Base-by-base conservation (phyloP, 768 basidiomycete species). In the Trametes cubensis region DNA sequence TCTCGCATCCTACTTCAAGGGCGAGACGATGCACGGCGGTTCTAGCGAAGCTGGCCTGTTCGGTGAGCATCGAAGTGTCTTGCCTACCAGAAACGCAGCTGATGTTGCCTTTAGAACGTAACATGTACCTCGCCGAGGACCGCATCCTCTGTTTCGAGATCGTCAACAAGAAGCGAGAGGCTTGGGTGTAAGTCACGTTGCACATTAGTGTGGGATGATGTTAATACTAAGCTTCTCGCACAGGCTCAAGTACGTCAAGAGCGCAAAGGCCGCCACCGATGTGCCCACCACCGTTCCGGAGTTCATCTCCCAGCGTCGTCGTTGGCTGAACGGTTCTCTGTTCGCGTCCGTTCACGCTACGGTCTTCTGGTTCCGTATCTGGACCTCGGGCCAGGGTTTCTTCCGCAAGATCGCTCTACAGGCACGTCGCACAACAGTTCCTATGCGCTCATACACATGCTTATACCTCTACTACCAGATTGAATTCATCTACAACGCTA, bases 311-410 rank as follows among this genome's bases (percentile, higher is more conserved):
- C 95, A 98, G 71, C 88, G 94, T 72, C 88, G 94, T 69, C 84
- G 94, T 69, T 95, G 88, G 89, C 74, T 91, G 58, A 90, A 91
- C 69, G 95, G 95, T 42, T 95, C 93, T 3, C 80, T 97, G 21
- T 97, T 97, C 70, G 95, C 94, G 15, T 93, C 91, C 1, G 86
- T 96, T 55, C 96, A 98, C 71, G 92, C 95, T 0, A 90, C 95
- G 0, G 83, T 93, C 20, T 95, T 95, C 77, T 90, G 88, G 75
- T 88, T 85, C 76, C 86, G 88, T 70, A 91, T 98, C 59, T 93
- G 92, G 89, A 84, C 87, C 3, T 94, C 93, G 7, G 92, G 93
- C n/a, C 95, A 98, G 74, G 86, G 87, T 69, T 83, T 89, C 71
- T 86, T 92, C 79, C 84, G 94, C 61, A 96, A 92, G 79, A 79